Percentiles rank a stretch among this genome's conserved stretches.
Conservation (phyloP, 257 asterid species). For the Capsicum chinense region DNA sequence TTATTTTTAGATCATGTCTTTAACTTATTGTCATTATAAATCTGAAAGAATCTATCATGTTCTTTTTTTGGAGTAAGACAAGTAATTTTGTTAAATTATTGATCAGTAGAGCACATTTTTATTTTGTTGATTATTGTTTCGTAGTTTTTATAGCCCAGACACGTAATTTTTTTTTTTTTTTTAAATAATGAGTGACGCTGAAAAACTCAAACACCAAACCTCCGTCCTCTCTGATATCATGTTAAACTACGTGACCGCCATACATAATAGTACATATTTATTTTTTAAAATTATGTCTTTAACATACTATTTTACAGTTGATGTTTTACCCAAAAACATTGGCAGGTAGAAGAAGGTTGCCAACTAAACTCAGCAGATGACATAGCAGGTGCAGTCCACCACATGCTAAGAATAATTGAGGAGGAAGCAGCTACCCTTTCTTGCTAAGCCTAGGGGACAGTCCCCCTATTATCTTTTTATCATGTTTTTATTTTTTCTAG, state of each 20-base stretch:
- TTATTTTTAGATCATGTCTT: neutral
- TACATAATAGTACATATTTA: neutral
- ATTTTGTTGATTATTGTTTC: too few relatives aligned
- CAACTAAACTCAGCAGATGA: conserved; percentile 86
- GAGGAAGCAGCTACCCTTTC: conserved; percentile 69
- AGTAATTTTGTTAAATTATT: too few relatives aligned
- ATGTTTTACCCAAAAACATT: neutral
- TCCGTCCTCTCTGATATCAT: neutral
- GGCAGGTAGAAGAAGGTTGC: conserved; percentile 97
- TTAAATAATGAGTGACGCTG: neutral
- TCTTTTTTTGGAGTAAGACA: too few relatives aligned
- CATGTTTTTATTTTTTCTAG: neutral
- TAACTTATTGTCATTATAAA: too few relatives aligned
- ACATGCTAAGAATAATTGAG: conserved; percentile 90
- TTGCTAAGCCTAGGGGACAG: conserved; percentile 54
- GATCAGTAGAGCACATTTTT: too few relatives aligned
- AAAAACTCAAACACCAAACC: neutral
- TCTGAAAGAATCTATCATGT: too few relatives aligned
- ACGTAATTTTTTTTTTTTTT: too few relatives aligned
- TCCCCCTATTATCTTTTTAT: conserved; percentile 20
- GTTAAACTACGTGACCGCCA: neutral
- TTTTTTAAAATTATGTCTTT: neutral
- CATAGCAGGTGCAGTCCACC: conserved; percentile 89
- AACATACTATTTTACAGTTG: too few relatives aligned
- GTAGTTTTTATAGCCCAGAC: neutral